Percentiles rank a stretch among this genome's conserved stretches.
Conservation (phyloP, 495 filamentous ascomycete genomes). For the Tuber indicum region DNA sequence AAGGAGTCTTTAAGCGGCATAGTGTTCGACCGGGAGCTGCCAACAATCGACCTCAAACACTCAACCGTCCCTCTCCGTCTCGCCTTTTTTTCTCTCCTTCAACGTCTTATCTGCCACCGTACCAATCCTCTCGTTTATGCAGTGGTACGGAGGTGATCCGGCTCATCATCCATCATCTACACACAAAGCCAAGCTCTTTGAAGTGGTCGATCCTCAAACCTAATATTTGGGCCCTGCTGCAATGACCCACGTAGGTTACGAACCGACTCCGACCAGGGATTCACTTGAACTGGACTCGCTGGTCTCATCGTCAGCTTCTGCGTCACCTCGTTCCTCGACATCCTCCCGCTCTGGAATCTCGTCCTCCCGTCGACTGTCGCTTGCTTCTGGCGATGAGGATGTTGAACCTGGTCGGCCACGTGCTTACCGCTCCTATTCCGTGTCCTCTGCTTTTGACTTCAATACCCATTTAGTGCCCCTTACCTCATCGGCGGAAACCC, state of each 20-base stretch:
- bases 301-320: slow-evolving; percentile 63
- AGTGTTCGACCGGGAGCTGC: neutral
- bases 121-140: neutral
- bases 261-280: slow-evolving; percentile 61
- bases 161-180: neutral
- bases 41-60: neutral
- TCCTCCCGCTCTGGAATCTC: slow-evolving; percentile 74
- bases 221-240: neutral
- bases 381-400: slow-evolving; percentile 63
- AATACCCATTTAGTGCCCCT: slow-evolving; percentile 83
- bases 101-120: neutral
- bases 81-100: neutral
- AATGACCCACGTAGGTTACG: slow-evolving; percentile 42
- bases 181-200: neutral
- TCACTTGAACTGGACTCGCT: slow-evolving; percentile 94
- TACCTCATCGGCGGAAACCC: slow-evolving; percentile 65
- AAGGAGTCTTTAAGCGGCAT: neutral
- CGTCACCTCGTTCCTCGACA: slow-evolving; percentile 58
- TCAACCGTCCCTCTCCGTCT: neutral
- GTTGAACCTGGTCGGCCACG: slow-evolving; percentile 48
- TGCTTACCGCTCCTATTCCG: slow-evolving; percentile 69
- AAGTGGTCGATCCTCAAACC: neutral
- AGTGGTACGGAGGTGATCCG: neutral
- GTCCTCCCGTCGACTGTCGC: slow-evolving; percentile 83
- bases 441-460: slow-evolving; percentile 92